A percentile compares a stretch with the other conserved stretches of the same genome.
These are phyloP conservation scores for Backusella parvicylindrica DNA, from an alignment of 192 early-diverging fungal genomes.

Conservation along the genomic window DNA sequence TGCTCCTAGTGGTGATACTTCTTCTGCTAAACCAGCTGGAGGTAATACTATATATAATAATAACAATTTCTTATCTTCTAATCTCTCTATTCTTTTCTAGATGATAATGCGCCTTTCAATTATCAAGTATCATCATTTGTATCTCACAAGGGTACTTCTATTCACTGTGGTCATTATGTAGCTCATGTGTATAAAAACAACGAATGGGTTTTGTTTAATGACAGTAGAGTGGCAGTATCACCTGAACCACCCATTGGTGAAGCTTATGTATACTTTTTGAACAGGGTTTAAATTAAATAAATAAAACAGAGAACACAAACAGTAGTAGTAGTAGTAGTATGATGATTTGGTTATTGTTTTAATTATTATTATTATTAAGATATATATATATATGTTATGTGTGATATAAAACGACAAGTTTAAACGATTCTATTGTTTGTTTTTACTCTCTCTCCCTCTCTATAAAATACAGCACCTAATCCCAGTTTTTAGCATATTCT, in stretches of 20 bases:
- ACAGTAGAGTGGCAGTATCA: constrained; percentile 86
- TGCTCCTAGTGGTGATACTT: constrained; percentile 15
- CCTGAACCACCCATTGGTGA: constrained; percentile 59
- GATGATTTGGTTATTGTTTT: neutral
- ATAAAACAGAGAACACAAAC: neutral
- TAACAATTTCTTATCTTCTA: neutral
- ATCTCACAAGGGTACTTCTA: constrained; percentile 93
- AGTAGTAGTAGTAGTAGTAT: too few species aligned
- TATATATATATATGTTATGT: neutral
- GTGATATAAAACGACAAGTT: neutral
- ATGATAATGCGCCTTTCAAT: constrained; percentile 43
- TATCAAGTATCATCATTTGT: constrained; percentile 81
- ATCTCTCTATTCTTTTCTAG: neutral
- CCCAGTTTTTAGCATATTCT: neutral
- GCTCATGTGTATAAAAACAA: constrained; percentile 72
- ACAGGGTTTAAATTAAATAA: constrained; percentile 26
- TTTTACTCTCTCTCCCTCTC: too few species aligned
- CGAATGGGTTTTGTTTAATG: constrained; percentile 92
- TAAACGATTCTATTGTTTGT: neutral
- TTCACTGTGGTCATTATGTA: constrained; percentile 97
- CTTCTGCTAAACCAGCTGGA: constrained; percentile 3
- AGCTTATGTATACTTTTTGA: constrained; percentile 73
- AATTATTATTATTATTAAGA: neutral
- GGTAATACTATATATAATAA: neutral
- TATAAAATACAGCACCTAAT: neutral